phyloP scores from a whole-genome alignment of 176 grass and related monocot genomes.

The Aegilops bicornis region DNA sequence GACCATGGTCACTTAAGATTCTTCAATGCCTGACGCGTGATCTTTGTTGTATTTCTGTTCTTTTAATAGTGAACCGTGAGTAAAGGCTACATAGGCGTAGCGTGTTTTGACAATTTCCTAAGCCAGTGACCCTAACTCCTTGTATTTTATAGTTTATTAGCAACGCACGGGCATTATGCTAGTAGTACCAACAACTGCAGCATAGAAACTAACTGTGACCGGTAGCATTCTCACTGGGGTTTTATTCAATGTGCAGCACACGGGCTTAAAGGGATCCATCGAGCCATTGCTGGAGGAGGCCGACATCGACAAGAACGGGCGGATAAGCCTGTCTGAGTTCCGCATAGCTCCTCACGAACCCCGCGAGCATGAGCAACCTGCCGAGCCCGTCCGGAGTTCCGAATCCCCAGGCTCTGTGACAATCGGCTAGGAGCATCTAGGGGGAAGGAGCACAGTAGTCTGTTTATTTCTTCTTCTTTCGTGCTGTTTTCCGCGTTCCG shows the following conservation, averaged over 20 bases:
- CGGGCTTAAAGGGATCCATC: conserved; percentile 82
- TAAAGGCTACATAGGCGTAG: too few relatives aligned
- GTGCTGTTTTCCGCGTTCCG: conserved; percentile 13
- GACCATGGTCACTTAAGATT: too few relatives aligned
- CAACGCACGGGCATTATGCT: too few relatives aligned
- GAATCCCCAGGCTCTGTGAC: conserved; percentile 43
- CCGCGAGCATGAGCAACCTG: conserved; percentile 87
- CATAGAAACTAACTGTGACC: neutral
- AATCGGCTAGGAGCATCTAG: neutral
- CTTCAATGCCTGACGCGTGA: too few relatives aligned
- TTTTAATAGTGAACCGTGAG: too few relatives aligned
- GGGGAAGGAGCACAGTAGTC: conserved; percentile 16
- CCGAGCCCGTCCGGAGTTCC: conserved; percentile 65
- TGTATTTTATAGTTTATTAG: too few relatives aligned
- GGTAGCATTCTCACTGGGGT: conserved; percentile 19
- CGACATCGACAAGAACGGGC: conserved; percentile 83
- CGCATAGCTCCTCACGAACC: conserved; percentile 80
- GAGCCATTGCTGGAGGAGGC: conserved; percentile 85
- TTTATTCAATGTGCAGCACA: conserved; percentile 59
- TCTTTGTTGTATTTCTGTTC: too few relatives aligned
- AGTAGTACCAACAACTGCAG: neutral
- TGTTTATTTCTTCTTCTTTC: neutral
- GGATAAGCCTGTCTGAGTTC: conserved; percentile 86
- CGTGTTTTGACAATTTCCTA: too few relatives aligned
- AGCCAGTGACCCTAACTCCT: too few relatives aligned